phyloP scores from a whole-genome alignment of 164 flowering plant genomes.

The Aristolochia californica region DNA sequence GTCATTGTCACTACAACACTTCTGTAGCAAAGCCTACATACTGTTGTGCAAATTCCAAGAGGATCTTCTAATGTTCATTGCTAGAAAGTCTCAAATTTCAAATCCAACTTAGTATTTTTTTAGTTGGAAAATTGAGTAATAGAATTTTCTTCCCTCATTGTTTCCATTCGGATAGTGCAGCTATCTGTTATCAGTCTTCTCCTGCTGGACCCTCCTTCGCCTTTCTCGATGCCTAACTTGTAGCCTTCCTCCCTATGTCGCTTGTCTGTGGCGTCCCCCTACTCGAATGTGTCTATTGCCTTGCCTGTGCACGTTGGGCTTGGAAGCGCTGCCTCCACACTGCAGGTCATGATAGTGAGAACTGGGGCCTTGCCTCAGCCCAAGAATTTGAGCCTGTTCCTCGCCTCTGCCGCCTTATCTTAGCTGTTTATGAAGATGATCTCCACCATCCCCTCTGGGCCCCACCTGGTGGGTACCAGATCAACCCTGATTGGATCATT shows the following conservation, averaged over 20 bases:
- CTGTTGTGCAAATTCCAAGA: too few relatives aligned
- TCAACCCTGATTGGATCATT: conserved; percentile 62
- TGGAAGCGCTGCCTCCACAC: conserved; percentile 60
- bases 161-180: too few relatives aligned
- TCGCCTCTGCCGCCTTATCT: conserved; percentile 62
- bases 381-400: conserved; percentile 91
- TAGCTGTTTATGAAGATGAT: conserved; percentile 84
- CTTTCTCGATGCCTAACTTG: conserved; percentile 6
- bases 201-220: too few relatives aligned
- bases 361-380: conserved; percentile 75
- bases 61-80: too few relatives aligned
- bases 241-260: conserved; percentile 36
- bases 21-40: too few relatives aligned
- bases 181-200: too few relatives aligned
- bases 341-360: conserved; percentile 75
- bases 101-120: too few relatives aligned
- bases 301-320: conserved; percentile 66
- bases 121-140: too few relatives aligned
- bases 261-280: conserved; percentile 47
- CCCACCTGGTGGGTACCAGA: conserved; percentile 81
- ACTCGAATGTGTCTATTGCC: conserved; percentile 56
- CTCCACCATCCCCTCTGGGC: conserved; percentile 67
- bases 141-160: too few relatives aligned
- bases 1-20: too few relatives aligned
- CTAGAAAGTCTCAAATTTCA: too few relatives aligned